Percentiles rank a stretch among this genome's conserved stretches.
phyloP scores from a whole-genome alignment of 2,329 filamentous ascomycete species.

The Trichoderma guizhouense region DNA sequence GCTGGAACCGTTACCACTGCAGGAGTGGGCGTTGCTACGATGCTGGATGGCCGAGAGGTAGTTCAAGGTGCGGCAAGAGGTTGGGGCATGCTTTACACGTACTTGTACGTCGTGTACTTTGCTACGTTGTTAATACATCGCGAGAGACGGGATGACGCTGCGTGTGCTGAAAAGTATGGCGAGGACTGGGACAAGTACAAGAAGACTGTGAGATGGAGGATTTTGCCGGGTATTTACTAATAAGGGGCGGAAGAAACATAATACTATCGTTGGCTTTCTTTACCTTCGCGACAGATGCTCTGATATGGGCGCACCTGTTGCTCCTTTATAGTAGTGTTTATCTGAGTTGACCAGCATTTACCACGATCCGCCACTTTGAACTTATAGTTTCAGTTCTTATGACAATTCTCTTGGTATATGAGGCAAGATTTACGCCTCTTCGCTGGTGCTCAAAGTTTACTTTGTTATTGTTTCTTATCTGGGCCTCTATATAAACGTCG shows the following conservation, averaged over 20 bases:
- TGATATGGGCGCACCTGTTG: neutral
- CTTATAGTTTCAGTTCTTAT: neutral
- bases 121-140: conserved; percentile 78
- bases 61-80: conserved; percentile 69
- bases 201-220: conserved; percentile 70
- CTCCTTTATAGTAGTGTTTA: neutral
- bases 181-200: conserved; percentile 86
- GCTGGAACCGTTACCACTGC: conserved; percentile 37
- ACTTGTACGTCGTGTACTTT: conserved; percentile 91
- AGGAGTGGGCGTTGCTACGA: conserved; percentile 48
- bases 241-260: neutral
- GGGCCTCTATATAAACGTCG: neutral
- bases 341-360: neutral
- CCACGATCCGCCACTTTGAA: neutral
- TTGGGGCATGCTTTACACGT: conserved; percentile 82
- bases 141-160: conserved; percentile 78
- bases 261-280: neutral
- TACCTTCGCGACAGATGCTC: neutral
- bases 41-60: conserved; percentile 57
- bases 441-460: neutral
- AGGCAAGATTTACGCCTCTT: neutral
- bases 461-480: neutral
- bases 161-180: conserved; percentile 83
- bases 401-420: neutral
- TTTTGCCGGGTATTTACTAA: conserved; percentile 78